Evolutionary conservation across 352 stramenopile species (phyloP).

Genomic region (Phytophthora constricta): DNA sequence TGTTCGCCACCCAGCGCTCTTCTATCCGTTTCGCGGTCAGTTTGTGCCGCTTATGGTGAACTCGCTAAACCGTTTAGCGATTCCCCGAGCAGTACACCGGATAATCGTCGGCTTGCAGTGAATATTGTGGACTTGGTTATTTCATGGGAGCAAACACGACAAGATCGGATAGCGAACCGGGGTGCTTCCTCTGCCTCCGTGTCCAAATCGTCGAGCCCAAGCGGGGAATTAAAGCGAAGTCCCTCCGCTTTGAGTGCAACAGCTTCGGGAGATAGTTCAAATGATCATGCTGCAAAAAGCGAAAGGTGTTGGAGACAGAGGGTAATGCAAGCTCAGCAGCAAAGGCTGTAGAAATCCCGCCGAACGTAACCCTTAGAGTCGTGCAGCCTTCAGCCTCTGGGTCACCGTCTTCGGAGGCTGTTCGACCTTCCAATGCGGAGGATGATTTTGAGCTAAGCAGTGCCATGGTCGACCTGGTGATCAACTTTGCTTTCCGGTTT

Average conservation of each 20-base stretch:
- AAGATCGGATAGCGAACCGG: slow-evolving; percentile 62
- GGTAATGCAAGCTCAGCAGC: slow-evolving; percentile 15
- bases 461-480: slow-evolving; percentile 91
- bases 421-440: slow-evolving; percentile 51
- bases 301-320: slow-evolving; percentile 46
- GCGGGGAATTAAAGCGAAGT: slow-evolving; percentile 49
- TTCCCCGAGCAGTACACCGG: slow-evolving; percentile 93
- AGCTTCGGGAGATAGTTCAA: slow-evolving; percentile 14
- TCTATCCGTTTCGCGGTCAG: slow-evolving; percentile 91
- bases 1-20: slow-evolving; percentile 94
- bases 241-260: slow-evolving; percentile 23
- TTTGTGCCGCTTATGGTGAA: slow-evolving; percentile 98
- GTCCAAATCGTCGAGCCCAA: slow-evolving; percentile 21
- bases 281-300: slow-evolving; percentile 51
- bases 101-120: slow-evolving; percentile 94
- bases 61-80: slow-evolving; percentile 95
- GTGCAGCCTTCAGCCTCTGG: slow-evolving; percentile 5
- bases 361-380: not conserved
- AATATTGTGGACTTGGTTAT: slow-evolving; percentile 97
- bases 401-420: slow-evolving; percentile 31
- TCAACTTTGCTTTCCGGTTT: slow-evolving; percentile 93
- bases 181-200: slow-evolving; percentile 10
- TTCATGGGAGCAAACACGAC: slow-evolving; percentile 93
- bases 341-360: slow-evolving; percentile 26
- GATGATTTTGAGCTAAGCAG: slow-evolving; percentile 89